phyloP scores from a whole-genome alignment of 768 basidiomycete genomes.

The Boletus edulis region DNA sequence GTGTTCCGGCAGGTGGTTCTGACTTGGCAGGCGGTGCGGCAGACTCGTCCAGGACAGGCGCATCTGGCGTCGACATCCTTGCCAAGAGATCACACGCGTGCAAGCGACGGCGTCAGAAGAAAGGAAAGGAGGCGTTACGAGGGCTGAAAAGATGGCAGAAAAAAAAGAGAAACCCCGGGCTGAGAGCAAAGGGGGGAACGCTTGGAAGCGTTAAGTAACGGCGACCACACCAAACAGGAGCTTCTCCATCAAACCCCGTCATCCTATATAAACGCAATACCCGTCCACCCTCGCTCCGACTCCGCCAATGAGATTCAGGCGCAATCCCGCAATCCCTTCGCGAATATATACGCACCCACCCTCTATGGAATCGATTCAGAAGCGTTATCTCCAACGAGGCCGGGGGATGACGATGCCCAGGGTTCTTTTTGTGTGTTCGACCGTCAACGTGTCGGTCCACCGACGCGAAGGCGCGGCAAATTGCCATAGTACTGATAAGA shows the following conservation, averaged over 20 bases:
- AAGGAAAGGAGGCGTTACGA: neutral
- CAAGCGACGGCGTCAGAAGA: neutral
- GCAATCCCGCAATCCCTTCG: conserved; percentile 21
- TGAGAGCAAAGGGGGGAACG: neutral
- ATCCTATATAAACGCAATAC: conserved; percentile 18
- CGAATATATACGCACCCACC: neutral
- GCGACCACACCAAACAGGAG: neutral
- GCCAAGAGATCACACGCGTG: neutral
- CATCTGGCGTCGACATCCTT: conserved; percentile 15
- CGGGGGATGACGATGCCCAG: neutral
- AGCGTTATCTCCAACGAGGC: conserved; percentile 16
- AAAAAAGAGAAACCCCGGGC: neutral
- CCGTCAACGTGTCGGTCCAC: neutral
- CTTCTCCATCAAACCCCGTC: conserved; percentile 6
- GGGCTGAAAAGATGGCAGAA: no score
- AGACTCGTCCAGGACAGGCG: neutral
- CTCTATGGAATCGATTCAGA: conserved; percentile 4
- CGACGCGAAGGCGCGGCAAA: conserved; percentile 8
- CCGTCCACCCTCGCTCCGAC: conserved; percentile 23
- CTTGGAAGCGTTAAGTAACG: neutral
- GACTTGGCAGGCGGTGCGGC: neutral
- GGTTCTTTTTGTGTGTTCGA: neutral
- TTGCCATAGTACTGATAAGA: neutral
- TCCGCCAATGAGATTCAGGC: conserved; percentile 16
- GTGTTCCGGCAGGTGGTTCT: neutral